phyloP scores from a whole-genome alignment of 1,284 basidiomycete genomes.

The Leucoagaricus sp. region DNA sequence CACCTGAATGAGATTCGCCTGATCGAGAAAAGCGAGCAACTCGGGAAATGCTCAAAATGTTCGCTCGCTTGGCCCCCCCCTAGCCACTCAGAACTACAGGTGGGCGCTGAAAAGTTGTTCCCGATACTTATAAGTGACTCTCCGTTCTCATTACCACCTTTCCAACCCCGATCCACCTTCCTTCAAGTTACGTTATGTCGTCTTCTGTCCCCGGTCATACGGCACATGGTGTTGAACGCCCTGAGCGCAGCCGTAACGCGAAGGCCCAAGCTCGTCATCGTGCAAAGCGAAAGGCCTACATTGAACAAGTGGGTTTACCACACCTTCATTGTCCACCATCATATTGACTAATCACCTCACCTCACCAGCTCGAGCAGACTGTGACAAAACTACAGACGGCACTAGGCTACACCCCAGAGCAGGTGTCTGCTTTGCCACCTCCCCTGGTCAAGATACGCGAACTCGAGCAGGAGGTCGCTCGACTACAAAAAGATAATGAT shows the following conservation, averaged over 20 bases:
- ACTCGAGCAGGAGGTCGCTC: constrained; percentile 72
- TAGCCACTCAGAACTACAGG: constrained; percentile 14
- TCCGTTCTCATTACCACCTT: constrained; percentile 27
- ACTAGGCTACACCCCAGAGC: constrained; percentile 67
- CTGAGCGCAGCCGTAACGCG: constrained; percentile 83
- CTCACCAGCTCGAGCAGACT: constrained; percentile 74
- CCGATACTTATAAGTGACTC: constrained; percentile 41
- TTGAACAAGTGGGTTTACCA: constrained; percentile 69
- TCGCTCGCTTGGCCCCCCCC: constrained; percentile 18
- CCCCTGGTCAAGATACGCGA: constrained; percentile 71
- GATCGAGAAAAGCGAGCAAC: constrained; percentile 52
- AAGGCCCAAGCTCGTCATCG: constrained; percentile 90
- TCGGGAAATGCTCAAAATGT: constrained; percentile 40
- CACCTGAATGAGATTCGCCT: constrained; percentile 42
- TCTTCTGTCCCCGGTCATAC: constrained; percentile 41
- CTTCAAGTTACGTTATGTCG: constrained; percentile 42
- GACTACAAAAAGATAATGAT: constrained; percentile 68
- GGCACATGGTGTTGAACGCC: constrained; percentile 47
- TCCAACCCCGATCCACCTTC: constrained; percentile 39
- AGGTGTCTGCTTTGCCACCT: constrained; percentile 67
- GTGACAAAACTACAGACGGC: constrained; percentile 78
- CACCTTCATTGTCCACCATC: constrained; percentile 13
- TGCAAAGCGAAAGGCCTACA: constrained; percentile 91
- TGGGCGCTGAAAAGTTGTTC: constrained; percentile 31
- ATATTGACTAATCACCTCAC: constrained; percentile 3